Base-by-base conservation (phyloP, 805 yeast genomes). In the Wickerhamomyces alni region DNA sequence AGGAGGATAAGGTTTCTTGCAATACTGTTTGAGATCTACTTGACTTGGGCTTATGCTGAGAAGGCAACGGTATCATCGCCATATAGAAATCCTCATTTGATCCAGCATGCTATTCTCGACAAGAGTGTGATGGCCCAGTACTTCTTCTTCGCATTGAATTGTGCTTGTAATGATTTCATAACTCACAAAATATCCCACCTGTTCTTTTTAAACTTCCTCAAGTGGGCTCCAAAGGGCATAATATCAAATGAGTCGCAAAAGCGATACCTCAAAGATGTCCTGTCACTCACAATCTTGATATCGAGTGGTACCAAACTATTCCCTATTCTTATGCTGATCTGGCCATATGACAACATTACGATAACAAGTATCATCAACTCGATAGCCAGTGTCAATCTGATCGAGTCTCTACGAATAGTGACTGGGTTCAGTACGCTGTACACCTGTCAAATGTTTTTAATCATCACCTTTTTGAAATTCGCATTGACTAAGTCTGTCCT, bases 31-130 rank as follows among this genome's bases (percentile, higher is more conserved):
- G 97, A 93, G 51, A 91, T 91, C 5, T 93, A 93, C 57, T 61
- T 93, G 38, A 80, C 78, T 1, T 93, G 99, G 98, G 95, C 95
- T 0, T 77, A 81, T 40, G 89, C 84, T 44, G 99, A 91, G 58
- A 77, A 75, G 48, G 73, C 70, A 40, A 52, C 54, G 30, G 46
- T 54, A 25, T 58, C 50, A 18, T 38, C 27, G 32, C 33, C 48
- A 40, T n/a, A 45, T 43, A 9, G 16, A 16, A 44, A 36, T 24
- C 38, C 48, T 5, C 43, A 52, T 16, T 35, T 55, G 10, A 53
- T 72, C 1, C 56, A 70, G 30, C 52, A 52, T 12, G 50, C 54
- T 18, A 67, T 66, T 0, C 43, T 63, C 5, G 30, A 43, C 7
- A 47, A 69, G 26, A 57, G 59, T 6, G 66, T 74, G 4, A 48